Evolutionary conservation across 2,329 filamentous ascomycete genomes (phyloP), one percentile per base, ranked within the genome.

Genomic region (Aquanectria penicillioides): DNA sequence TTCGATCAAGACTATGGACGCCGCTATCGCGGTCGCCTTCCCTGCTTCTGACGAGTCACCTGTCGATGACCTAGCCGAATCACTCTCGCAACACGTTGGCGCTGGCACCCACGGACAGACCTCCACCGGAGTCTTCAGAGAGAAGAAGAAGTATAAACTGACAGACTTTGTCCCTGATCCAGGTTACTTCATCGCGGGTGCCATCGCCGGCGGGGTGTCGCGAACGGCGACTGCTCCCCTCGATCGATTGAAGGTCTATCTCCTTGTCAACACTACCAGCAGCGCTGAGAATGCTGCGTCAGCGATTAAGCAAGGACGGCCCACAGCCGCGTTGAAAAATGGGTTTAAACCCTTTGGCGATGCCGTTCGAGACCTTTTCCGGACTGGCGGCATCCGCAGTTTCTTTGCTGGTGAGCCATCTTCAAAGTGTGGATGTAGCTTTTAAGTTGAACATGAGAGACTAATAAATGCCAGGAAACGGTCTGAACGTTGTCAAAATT

Each of bases 141-240:
- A 65, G 48, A 72, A 71, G 64, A 78, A 74, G 76, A 81, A 81
- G 75, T 76, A 74, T 74, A 81, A 76, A 81, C 86, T 89, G 81
- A 88, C 86, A 76, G 81, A 83, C 75, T 84, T 90, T 83, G 82
- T 93, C 77, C 92, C 91, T 77, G 86, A 93, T 87, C 85, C 90
- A 97, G 95, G 95, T 85, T 99, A 98, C 81, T 99, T 98, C 79
- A 79, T 97, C 80, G 95, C 95, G 76, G 95, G 95, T 83, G 95
- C 93, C 77, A 83, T 97, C 74, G 93, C 94, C 75, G 95, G 95
- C 75, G 94, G 93, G 75, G 89, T 97, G 71, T 98, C 94, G 74
- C 90, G 95, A 74, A 98, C 95, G 73, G 91, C 92, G 64, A 99
- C 95, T 68, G 95, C 95, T 60, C 95, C 95, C 59, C 89, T 99